Base-by-base conservation (phyloP, 148 eudicot species). In the Vaccinium macrocarpon region DNA sequence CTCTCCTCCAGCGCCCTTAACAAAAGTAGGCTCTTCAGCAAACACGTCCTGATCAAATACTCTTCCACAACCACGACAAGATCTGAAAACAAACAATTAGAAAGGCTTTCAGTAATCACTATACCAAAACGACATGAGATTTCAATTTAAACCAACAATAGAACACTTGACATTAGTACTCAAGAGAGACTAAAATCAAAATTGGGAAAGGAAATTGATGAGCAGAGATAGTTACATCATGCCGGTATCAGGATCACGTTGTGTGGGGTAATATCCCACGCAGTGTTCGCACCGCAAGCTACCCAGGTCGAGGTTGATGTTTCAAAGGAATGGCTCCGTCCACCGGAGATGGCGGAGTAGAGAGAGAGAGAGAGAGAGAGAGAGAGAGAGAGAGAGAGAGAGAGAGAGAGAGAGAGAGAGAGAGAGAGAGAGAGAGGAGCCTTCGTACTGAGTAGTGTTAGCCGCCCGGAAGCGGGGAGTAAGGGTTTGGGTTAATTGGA, bases 61-160 rank as follows among this genome's bases (percentile, higher is more conserved):
- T 83, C 82, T 87, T 55, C 93, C 93, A 81, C 93, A 91, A 14
- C 0, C 13, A 61, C 81, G 64, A 84, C 93, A 91, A 74, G 88
- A 87, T 91, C 93, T 91, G 64, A 57, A 53, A 79, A 46, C 21
- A 56, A 78, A 19, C 3, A 32, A 19, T 79, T 56, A 79, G 32
- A 4, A n/a, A 15, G 10, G 18, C 32, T 35, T 53, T 78, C 64
- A 78, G 15, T 6, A 53, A 27, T 8, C 46, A 15, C 64, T 27
- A 27, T 7, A 29, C 29, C 23, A n/a, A 52, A 32, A 55, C 5
- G 4, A 19, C 2, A 42, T 19, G 15, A 32, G 10, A 29, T 56
- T 52, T 11, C 32, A 13, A 35, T 15, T 29, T 32, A 35, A 35
- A 35, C 38, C 38, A 35, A 35, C 38, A 35, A 35, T 35, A 35